phyloP scores from a whole-genome alignment of 371 early-diverging fungal species.

The Mucor piriformis region DNA sequence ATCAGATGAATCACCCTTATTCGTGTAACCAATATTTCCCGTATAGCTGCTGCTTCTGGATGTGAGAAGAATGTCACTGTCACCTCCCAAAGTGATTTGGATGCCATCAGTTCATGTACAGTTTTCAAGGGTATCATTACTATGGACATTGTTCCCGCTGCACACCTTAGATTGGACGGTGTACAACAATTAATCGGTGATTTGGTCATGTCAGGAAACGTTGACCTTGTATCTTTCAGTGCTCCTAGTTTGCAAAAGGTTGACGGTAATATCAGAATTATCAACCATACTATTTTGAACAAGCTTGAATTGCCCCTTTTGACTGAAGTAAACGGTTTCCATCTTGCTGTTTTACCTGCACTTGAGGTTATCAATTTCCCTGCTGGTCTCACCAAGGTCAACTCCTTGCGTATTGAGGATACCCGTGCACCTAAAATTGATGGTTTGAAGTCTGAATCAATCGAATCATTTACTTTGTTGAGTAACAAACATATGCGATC shows the following conservation, averaged over 20 bases:
- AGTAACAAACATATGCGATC: slow-evolving; percentile 54
- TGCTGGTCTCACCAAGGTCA: slow-evolving; percentile 42
- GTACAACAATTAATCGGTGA: slow-evolving; percentile 50
- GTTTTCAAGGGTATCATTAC: slow-evolving; percentile 49
- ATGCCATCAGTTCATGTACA: slow-evolving; percentile 47
- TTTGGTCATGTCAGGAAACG: slow-evolving; percentile 43
- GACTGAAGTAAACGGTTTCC: slow-evolving; percentile 35
- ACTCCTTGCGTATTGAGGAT: slow-evolving; percentile 45
- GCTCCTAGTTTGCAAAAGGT: slow-evolving; percentile 51
- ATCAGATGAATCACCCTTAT: neutral
- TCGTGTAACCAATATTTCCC: neutral
- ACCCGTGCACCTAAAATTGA: slow-evolving; percentile 46
- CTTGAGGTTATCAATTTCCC: slow-evolving; percentile 51
- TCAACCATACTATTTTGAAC: slow-evolving; percentile 49
- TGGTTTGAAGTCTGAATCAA: slow-evolving; percentile 41
- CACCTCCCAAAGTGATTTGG: slow-evolving; percentile 49
- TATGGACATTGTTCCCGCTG: slow-evolving; percentile 30
- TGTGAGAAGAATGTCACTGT: slow-evolving; percentile 19
- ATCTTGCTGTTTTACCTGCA: slow-evolving; percentile 48
- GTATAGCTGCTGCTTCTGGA: neutral
- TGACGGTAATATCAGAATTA: slow-evolving; percentile 46
- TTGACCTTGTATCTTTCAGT: slow-evolving; percentile 36
- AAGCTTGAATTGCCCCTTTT: slow-evolving; percentile 46
- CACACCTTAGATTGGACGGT: slow-evolving; percentile 32
- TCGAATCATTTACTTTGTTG: slow-evolving; percentile 45